phyloP scores from a whole-genome alignment of 257 asterid species.

The Lavandula angustifolia region DNA sequence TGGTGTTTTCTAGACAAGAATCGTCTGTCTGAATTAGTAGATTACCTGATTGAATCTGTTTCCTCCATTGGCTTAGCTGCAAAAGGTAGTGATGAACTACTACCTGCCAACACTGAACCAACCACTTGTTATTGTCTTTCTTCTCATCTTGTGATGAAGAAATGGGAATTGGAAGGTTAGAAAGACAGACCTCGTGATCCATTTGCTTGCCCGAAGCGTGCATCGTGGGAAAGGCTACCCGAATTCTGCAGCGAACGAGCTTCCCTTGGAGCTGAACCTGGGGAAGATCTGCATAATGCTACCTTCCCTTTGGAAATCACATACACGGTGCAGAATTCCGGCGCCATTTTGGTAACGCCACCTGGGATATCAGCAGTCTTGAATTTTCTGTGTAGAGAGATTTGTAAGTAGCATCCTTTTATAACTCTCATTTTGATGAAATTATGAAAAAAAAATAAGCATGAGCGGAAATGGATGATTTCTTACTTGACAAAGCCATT shows the following conservation, averaged over 20 bases:
- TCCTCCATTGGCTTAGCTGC: constrained; percentile 50
- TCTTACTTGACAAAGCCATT: constrained; percentile 66
- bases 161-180: not conserved
- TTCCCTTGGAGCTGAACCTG: constrained; percentile 21
- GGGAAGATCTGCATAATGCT: constrained; percentile 48
- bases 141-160: not conserved
- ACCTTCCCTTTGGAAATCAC: constrained; percentile 76
- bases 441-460: too few species aligned
- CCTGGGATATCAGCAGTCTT: constrained; percentile 66
- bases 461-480: not conserved
- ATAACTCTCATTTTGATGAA: too few species aligned
- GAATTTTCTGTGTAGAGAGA: constrained; percentile 50
- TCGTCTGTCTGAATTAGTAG: not conserved
- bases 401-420: constrained; percentile 25
- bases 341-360: constrained; percentile 50
- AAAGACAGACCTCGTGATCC: constrained; percentile 47
- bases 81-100: constrained; percentile 28
- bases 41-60: constrained; percentile 60
- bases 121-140: not conserved
- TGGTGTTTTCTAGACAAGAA: too few species aligned
- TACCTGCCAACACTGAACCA: constrained; percentile 38
- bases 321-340: constrained; percentile 78
- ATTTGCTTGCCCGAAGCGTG: constrained; percentile 41
- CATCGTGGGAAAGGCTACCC: constrained; percentile 34
- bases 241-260: constrained; percentile 31